Evolutionary conservation across 2,329 filamentous ascomycete species (phyloP).

Genomic region (Stagonosporopsis chrysanthemi): DNA sequence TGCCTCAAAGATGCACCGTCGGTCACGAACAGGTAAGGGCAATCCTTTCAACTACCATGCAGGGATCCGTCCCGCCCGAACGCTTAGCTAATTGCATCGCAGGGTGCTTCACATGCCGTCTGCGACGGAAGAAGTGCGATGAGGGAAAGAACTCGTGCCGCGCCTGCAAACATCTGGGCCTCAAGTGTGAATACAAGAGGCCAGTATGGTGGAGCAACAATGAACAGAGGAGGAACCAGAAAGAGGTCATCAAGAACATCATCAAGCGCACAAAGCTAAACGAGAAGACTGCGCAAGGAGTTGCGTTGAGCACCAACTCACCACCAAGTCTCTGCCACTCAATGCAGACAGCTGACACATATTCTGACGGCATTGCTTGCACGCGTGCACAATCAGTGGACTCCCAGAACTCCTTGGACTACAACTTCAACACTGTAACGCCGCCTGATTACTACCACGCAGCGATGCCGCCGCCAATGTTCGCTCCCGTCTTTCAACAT

Average conservation of each 20-base stretch:
- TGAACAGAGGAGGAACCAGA: conserved; percentile 83
- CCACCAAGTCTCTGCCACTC: conserved; percentile 84
- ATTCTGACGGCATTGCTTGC: conserved; percentile 73
- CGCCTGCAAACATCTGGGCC: conserved; percentile 74
- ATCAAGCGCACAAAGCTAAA: conserved; percentile 97
- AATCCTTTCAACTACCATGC: conserved; percentile 40
- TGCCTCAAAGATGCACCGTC: conserved; percentile 87
- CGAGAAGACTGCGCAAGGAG: conserved; percentile 74
- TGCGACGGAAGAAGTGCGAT: conserved; percentile 74
- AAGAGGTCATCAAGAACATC: conserved; percentile 94
- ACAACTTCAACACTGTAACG: conserved; percentile 70
- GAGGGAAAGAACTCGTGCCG: conserved; percentile 70
- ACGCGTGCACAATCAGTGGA: conserved; percentile 81
- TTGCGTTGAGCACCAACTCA: conserved; percentile 63
- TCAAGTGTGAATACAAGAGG: conserved; percentile 94
- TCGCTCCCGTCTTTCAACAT: conserved; percentile 55
- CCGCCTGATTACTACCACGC: conserved; percentile 65
- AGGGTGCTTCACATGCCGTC: conserved; percentile 73
- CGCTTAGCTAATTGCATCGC: conserved; percentile 47
- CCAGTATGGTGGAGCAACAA: conserved; percentile 98
- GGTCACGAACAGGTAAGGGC: conserved; percentile 89
- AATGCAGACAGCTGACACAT: conserved; percentile 79
- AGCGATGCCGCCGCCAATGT: conserved; percentile 64
- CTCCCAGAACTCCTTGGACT: conserved; percentile 73
- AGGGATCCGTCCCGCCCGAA: conserved; percentile 47